These are phyloP conservation scores for Rhodotorula sp. DNA, from an alignment of 1,284 basidiomycete genomes.

Conservation along the genomic window DNA sequence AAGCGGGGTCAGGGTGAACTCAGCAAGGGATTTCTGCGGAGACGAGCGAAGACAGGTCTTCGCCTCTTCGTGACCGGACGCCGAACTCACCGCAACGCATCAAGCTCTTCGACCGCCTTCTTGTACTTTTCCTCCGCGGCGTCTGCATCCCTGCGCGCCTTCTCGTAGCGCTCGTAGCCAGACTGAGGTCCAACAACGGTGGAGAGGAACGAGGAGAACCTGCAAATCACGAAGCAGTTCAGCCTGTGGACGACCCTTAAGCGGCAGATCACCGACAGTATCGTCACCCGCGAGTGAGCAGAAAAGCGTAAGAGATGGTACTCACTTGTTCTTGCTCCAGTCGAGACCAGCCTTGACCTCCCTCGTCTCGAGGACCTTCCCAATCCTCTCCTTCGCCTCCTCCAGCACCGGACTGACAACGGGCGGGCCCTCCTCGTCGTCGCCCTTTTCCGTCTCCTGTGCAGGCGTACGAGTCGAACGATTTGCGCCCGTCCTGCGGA, in stretches of 20 bases:
- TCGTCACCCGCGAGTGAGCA: too few relatives aligned
- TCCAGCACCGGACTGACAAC: neutral
- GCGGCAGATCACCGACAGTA: too few relatives aligned
- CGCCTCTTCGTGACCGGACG: neutral
- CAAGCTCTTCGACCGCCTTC: slow-evolving; percentile 15
- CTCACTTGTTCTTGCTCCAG: slow-evolving; percentile 35
- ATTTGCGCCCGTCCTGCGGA: neutral
- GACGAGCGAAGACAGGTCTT: neutral
- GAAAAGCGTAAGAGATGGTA: neutral
- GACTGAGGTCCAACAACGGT: slow-evolving; percentile 23
- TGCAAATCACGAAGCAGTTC: neutral
- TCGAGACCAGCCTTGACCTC: slow-evolving; percentile 32
- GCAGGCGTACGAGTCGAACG: neutral
- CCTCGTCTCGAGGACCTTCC: slow-evolving; percentile 5
- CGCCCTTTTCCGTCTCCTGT: neutral
- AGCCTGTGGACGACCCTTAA: too few relatives aligned
- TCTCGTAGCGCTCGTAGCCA: slow-evolving; percentile 20
- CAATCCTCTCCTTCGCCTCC: neutral
- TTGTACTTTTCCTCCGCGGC: slow-evolving; percentile 38
- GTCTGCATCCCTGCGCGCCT: slow-evolving; percentile 32
- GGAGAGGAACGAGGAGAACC: slow-evolving; percentile 33
- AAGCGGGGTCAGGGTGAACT: too few relatives aligned
- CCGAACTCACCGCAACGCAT: slow-evolving; percentile 13
- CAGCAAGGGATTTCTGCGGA: too few relatives aligned
- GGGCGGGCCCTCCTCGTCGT: neutral